phyloP scores from a whole-genome alignment of 2,329 filamentous ascomycete genomes.

The Penicillium sp. region DNA sequence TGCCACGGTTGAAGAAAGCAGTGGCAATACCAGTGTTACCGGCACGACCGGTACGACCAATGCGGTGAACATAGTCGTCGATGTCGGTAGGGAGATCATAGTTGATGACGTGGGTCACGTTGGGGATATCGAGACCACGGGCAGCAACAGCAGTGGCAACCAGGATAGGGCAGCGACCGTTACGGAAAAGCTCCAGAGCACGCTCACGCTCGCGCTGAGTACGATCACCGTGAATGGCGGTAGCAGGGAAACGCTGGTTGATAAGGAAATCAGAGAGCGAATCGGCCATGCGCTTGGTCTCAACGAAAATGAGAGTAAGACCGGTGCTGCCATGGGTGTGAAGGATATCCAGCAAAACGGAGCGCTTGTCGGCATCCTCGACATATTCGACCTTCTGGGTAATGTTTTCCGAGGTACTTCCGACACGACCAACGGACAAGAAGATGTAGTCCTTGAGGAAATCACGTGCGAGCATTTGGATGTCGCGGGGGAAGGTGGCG shows the following conservation, averaged over 20 bases:
- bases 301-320: conserved; percentile 95
- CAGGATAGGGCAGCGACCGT: conserved; percentile 89
- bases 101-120: conserved; percentile 97
- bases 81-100: conserved; percentile 99
- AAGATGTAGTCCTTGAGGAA: conserved; percentile 99
- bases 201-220: conserved; percentile 99
- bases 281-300: conserved; percentile 99
- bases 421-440: conserved; percentile 96
- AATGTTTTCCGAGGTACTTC: conserved; percentile 99
- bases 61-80: conserved; percentile 98
- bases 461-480: conserved; percentile 97
- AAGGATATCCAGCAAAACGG: conserved; percentile 92
- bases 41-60: conserved; percentile 99
- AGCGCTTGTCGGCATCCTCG: conserved; percentile 95
- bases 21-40: conserved; percentile 98
- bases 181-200: conserved; percentile 95
- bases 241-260: conserved; percentile 97
- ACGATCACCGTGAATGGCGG: conserved; percentile 96
- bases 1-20: conserved; percentile 99
- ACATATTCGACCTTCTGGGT: conserved; percentile 98
- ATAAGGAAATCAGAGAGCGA: conserved; percentile 96
- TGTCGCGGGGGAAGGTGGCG: conserved; percentile 97
- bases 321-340: conserved; percentile 82
- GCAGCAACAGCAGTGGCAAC: conserved; percentile 97
- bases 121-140: conserved; percentile 86